These are phyloP conservation scores for bread wheat (Triticum aestivum) DNA, from an alignment of 176 grass and related monocot genomes.

Conservation along the genomic window IWGSC_CS_RefSeq_v2.1 NC_057798.1:113522595-113523094, in stretches of 20 bases:
- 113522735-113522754: no score
- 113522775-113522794: neutral
- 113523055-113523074: no score
- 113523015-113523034: neutral
- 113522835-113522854: no score
- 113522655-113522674: neutral
- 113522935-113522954: neutral
- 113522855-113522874: neutral
- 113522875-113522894: neutral
- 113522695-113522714: no score
- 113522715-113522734: no score
- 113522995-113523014: neutral
- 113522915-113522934: no score
- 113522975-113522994: neutral
- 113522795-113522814: no score
- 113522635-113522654: neutral
- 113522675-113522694: neutral
- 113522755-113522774: neutral
- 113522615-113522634: constrained; percentile 1
- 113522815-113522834: no score
- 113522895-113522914: neutral
- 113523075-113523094: no score
- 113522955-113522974: neutral
- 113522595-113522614: neutral
- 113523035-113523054: no score